Evolutionary conservation across 2,329 filamentous ascomycete species (phyloP).

Genomic region (Dryadomyces quercus-mongolicae): DNA sequence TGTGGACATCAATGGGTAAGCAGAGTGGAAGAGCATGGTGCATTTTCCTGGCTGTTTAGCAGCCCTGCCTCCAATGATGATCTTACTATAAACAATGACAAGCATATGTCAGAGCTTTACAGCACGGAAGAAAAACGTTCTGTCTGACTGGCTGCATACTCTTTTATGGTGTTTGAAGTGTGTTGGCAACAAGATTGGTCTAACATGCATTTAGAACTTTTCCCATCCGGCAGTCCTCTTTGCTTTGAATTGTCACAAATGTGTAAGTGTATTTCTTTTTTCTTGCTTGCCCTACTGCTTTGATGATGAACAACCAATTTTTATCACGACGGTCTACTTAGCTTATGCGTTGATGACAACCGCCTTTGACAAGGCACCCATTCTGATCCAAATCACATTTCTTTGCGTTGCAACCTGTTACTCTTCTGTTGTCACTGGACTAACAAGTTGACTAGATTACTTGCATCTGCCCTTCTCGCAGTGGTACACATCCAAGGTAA

Average conservation of each 20-base stretch:
- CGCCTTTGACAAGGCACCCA: conserved; percentile 59
- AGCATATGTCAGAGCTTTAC: conserved; percentile 90
- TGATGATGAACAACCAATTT: conserved; percentile 56
- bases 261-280: conserved; percentile 12
- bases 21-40: not conserved
- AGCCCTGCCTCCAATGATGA: conserved; percentile 54
- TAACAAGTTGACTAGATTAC: not conserved
- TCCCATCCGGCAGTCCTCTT: not conserved
- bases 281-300: conserved; percentile 17
- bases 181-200: not conserved
- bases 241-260: not conserved
- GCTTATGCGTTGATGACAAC: conserved; percentile 65
- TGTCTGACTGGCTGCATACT: conserved; percentile 33
- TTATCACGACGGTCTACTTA: conserved; percentile 79
- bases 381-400: conserved; percentile 12
- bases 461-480: too few relatives aligned
- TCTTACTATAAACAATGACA: conserved; percentile 71
- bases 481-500: too few relatives aligned
- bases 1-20: not conserved
- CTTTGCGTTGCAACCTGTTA: not conserved
- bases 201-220: conserved; percentile 4
- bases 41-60: not conserved
- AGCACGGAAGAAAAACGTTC: conserved; percentile 36
- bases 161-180: not conserved
- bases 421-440: not conserved